phyloP scores from a whole-genome alignment of 306 rosid species.

The Cotoneaster glaucophyllus region DNA sequence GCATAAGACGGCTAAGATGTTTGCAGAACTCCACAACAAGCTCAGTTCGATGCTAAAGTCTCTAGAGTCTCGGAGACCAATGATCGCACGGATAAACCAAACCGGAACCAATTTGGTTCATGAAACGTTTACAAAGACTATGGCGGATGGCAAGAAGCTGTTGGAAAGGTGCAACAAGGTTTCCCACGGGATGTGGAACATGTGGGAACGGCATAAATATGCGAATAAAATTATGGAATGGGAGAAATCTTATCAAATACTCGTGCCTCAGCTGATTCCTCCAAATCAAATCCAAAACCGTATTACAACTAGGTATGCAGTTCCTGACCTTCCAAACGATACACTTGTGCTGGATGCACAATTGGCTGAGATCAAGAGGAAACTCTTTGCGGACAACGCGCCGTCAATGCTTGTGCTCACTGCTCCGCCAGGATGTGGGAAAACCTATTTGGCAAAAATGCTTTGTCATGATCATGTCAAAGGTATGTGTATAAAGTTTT shows the following conservation, averaged over 20 bases:
- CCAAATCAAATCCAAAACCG: not conserved
- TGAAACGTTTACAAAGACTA: too few relatives aligned
- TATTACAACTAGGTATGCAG: conserved; percentile 11
- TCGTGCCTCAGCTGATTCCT: not conserved
- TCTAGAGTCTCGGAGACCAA: too few relatives aligned
- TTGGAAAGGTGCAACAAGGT: too few relatives aligned
- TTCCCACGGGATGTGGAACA: too few relatives aligned
- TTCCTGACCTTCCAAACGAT: conserved; percentile 26
- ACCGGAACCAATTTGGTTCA: too few relatives aligned
- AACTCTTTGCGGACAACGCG: conserved; percentile 12
- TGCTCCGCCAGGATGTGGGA: conserved; percentile 45
- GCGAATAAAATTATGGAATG: conserved; percentile 19
- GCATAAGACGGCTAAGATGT: too few relatives aligned
- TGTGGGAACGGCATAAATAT: too few relatives aligned
- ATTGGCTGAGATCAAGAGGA: conserved; percentile 34
- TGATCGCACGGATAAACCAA: too few relatives aligned
- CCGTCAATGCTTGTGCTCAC: conserved; percentile 30
- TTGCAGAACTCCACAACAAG: too few relatives aligned
- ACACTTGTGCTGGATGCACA: conserved; percentile 42
- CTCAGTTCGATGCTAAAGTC: too few relatives aligned
- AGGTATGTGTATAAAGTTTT: conserved; percentile 21
- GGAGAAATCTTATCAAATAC: conserved; percentile 15
- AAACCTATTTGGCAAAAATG: conserved; percentile 36
- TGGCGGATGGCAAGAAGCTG: too few relatives aligned
- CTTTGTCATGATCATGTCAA: conserved; percentile 36